phyloP scores from a whole-genome alignment of 257 asterid genomes.

The Solanum rostratum region DNA sequence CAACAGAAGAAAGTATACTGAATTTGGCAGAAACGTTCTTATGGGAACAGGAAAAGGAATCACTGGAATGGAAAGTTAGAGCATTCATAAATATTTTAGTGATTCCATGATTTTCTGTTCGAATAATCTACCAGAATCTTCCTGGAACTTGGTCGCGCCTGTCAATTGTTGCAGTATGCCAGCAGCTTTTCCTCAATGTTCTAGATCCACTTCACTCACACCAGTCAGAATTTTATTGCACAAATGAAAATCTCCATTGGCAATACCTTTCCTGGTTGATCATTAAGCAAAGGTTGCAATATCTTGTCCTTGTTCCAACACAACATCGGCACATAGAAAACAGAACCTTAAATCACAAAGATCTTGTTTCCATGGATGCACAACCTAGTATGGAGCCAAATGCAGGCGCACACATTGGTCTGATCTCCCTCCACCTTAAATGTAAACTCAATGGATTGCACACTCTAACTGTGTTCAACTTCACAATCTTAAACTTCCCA shows the following conservation, averaged over 20 bases:
- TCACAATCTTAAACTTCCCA: background rate
- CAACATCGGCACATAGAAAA: background rate
- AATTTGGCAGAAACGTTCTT: background rate
- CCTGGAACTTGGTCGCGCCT: background rate
- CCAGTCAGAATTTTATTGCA: background rate
- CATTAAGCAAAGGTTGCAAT: background rate
- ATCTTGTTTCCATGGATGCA: background rate
- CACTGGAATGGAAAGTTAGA: background rate
- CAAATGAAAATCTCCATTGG: background rate
- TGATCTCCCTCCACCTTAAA: constrained; percentile 1
- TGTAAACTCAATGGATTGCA: background rate
- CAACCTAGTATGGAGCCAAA: background rate
- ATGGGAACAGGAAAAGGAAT: background rate
- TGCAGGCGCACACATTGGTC: constrained; percentile 1
- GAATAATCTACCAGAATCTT: background rate
- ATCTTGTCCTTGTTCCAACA: background rate
- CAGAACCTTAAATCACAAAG: background rate
- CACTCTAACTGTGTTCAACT: background rate
- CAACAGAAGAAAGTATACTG: background rate
- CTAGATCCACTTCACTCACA: background rate
- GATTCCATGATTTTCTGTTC: background rate
- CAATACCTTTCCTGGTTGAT: background rate
- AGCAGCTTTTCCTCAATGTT: background rate
- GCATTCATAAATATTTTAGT: background rate
- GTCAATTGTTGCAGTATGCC: background rate